Base-by-base conservation (phyloP, 2,329 filamentous ascomycete genomes). In the Exophiala phaeomuriformis region DNA sequence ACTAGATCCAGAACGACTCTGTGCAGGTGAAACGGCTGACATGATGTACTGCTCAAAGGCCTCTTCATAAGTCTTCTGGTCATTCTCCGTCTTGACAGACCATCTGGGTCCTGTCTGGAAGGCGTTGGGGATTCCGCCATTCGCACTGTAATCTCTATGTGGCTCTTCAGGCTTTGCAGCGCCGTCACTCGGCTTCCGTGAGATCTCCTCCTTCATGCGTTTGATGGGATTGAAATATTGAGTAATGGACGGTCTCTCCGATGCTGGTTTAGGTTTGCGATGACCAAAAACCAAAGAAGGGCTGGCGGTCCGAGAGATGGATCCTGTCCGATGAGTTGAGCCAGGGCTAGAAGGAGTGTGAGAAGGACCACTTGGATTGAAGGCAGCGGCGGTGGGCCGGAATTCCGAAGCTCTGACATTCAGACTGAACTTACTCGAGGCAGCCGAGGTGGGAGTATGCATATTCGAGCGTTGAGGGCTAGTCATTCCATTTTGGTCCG, bases 51-150 rank as follows among this genome's bases (percentile, higher is more conserved):
- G 82, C 62, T 94, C 88, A 69, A 96, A 93, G 65, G 88, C 82
- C 63, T 91, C 82, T 47, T 82, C 80, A 68, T 90, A 95, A 0
- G 82, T 87, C 64, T 86, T 88, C 60, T 94, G 87, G 41, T 80
- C 76, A 60, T 88, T 85, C 19, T 84, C 82, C 46, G 81, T 73
- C 28, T 83, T 72, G 55, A 83, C 81, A 56, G 86, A 83, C 91
- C 93, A 98, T 0, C 85, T 90, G 0, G 90, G 90, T 7, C 78
- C 75, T 1, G 93, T 97, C 63, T 89, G 85, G 69, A 85, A 96
- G 3, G 91, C 84, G 30, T 86, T 85, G 36, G 86, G 85, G 49
- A 96, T 80, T n/a, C 89, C 90, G 44, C 84, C 85, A 64, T 93
- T 95, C 53, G 83, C 79, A 35, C 82, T 77, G 75, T 84, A 90